Evolutionary conservation across 176 grass and related monocot genomes (phyloP), one percentile per base, ranked within the genome.

Genomic region (Oryza rufipogon): DNA sequence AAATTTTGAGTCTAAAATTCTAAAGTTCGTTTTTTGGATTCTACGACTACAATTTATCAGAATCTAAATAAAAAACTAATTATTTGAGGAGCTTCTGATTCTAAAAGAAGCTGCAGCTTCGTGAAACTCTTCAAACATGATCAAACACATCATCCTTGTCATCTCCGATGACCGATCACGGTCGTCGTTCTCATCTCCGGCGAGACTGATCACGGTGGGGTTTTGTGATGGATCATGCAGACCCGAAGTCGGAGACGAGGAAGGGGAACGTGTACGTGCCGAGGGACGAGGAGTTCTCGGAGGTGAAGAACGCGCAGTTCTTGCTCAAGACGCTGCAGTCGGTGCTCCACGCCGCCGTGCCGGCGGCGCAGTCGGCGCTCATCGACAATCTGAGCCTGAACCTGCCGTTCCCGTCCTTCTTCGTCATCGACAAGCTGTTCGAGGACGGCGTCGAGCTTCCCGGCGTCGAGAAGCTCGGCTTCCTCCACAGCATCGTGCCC

Each of bases 271-370:
- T 87, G 16, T 97, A 97, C 58, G 90, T 95, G 66, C 92, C 95
- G 0, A 86, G 92, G 81, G 95, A 95, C 67, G 95, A 97, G 82
- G 90, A 72, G 3, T 97, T 97, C 91, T 92, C 92, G 15, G 84
- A 91, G 68, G 90, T 74, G 84, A 97, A 97, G 83, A 54, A n/a
- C 26, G 6, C 73, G 51, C 88, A 90, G 76, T 97, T 95, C 92
- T 79, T 70, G 4, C 17, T 81, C 9, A 90, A 48, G 28, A 80
- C 90, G 42, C 12, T 94, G 8, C 67, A 3, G 51, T 91, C 86
- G 16, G 80, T 90, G 73, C 86, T 97, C 28, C 77, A 72, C 52
- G 95, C 92, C 25, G 72, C 82, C 1, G 58, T 91, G 36, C 92
- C 92, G 39, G 88, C 69, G 4, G 77, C 77, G 4, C 71, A 88